Evolutionary conservation across 768 basidiomycete genomes (phyloP).

Genomic region (Russula brevipes): DNA sequence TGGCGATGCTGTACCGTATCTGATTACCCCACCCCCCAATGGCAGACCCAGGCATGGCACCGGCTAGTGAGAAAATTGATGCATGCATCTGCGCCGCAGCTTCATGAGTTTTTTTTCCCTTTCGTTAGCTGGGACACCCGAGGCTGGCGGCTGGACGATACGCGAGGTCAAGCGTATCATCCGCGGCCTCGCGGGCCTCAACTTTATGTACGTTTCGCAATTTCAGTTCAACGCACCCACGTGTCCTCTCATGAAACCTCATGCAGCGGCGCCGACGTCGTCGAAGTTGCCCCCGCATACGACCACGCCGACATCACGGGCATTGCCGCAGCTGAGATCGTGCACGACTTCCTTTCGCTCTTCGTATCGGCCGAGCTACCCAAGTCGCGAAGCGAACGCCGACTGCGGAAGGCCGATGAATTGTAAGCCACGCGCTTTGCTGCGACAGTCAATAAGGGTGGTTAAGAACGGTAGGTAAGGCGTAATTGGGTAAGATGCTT

Average conservation of each 20-base stretch:
- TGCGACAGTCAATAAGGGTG: neutral
- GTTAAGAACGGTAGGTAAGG: neutral
- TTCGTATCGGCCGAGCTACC: constrained; percentile 44
- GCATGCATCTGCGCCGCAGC: neutral
- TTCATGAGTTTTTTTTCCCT: neutral
- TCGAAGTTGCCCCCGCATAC: constrained; percentile 72
- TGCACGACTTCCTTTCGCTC: constrained; percentile 64
- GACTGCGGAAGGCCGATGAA: constrained; percentile 29
- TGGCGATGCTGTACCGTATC: no score
- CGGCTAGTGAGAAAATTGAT: constrained; percentile 37
- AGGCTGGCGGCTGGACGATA: constrained; percentile 80
- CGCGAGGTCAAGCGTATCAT: constrained; percentile 78
- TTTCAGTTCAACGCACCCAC: neutral
- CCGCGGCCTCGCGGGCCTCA: constrained; percentile 71
- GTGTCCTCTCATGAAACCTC: neutral
- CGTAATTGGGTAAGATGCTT: neutral
- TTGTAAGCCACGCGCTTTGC: constrained; percentile 24
- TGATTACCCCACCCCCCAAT: constrained; percentile 10
- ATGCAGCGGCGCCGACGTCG: constrained; percentile 60
- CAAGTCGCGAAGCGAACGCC: constrained; percentile 26
- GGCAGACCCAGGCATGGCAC: constrained; percentile 70
- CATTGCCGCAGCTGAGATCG: constrained; percentile 62
- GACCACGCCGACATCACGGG: constrained; percentile 68
- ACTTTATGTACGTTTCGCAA: constrained; percentile 59
- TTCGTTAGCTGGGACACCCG: constrained; percentile 68